Evolutionary conservation across 2,329 filamentous ascomycete species (phyloP).

Genomic region (Cadophora gregata): DNA sequence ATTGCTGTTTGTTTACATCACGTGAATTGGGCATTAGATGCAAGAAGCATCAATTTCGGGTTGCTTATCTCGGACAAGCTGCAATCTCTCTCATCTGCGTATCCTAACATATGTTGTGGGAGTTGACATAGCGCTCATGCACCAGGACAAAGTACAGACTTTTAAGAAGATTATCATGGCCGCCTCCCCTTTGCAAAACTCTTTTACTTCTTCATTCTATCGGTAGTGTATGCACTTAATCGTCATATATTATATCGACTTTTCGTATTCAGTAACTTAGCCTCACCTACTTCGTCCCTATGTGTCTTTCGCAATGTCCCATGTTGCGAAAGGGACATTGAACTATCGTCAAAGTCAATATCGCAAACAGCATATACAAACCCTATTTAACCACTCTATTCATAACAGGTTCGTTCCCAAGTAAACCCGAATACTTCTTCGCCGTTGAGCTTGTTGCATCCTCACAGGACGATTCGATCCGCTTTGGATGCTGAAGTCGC

Average conservation of each 20-base stretch:
- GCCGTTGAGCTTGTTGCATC: too few species aligned
- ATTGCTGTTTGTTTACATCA: background rate
- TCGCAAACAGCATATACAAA: background rate
- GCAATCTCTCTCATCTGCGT: too few species aligned
- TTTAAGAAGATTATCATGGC: background rate
- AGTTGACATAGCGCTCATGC: background rate
- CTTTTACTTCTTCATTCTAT: slow-evolving; percentile 41
- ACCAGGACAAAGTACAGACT: background rate
- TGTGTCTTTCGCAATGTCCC: background rate
- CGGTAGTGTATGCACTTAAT: slow-evolving; percentile 48
- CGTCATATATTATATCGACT: slow-evolving; percentile 46
- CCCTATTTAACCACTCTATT: background rate
- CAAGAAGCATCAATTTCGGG: too few species aligned
- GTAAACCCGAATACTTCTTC: too few species aligned
- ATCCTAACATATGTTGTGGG: too few species aligned
- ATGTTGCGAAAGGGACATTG: background rate
- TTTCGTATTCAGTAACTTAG: slow-evolving; percentile 42
- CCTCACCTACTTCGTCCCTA: background rate
- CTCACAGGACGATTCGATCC: too few species aligned
- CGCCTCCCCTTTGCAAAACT: slow-evolving; percentile 15
- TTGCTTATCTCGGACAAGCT: too few species aligned
- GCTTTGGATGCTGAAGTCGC: too few species aligned
- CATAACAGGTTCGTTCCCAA: too few species aligned
- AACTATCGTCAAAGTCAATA: background rate
- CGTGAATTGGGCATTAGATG: background rate